These are phyloP conservation scores for Artemisia argyi DNA, from an alignment of 129 eudicot genomes.

Conservation along the genomic window DNA sequence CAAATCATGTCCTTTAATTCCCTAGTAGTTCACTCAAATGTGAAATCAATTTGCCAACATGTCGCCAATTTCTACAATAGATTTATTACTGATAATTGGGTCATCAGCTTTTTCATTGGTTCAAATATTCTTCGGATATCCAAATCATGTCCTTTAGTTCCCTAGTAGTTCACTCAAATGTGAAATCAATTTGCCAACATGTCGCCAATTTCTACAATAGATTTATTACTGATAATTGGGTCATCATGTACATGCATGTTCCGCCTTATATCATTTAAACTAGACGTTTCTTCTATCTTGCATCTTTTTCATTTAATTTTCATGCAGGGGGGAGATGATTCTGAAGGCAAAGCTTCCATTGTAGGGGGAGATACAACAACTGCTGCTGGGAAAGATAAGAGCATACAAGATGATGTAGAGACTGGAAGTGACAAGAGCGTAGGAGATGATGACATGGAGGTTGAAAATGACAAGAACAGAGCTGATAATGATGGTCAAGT, in stretches of 20 bases:
- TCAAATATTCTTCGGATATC: no score
- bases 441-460: neutral
- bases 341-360: conserved; percentile 21
- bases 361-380: conserved; percentile 25
- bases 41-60: neutral
- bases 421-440: neutral
- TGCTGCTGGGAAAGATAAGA: conserved; percentile 26
- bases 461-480: conserved; percentile 12
- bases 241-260: conserved; percentile 1
- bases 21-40: conserved; percentile 3
- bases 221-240: neutral
- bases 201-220: neutral
- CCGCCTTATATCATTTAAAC: neutral
- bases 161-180: conserved; percentile 3
- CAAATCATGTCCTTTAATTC: conserved; percentile 1
- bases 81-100: neutral
- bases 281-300: conserved; percentile 11
- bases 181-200: neutral
- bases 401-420: conserved; percentile 1
- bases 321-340: conserved; percentile 28
- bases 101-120: no score
- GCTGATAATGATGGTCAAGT: conserved; percentile 57
- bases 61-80: neutral
- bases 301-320: conserved; percentile 18
- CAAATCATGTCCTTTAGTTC: conserved; percentile 2